Evolutionary conservation across 371 early-diverging fungal species (phyloP).

Genomic region (Zancudomyces culisetae): DNA sequence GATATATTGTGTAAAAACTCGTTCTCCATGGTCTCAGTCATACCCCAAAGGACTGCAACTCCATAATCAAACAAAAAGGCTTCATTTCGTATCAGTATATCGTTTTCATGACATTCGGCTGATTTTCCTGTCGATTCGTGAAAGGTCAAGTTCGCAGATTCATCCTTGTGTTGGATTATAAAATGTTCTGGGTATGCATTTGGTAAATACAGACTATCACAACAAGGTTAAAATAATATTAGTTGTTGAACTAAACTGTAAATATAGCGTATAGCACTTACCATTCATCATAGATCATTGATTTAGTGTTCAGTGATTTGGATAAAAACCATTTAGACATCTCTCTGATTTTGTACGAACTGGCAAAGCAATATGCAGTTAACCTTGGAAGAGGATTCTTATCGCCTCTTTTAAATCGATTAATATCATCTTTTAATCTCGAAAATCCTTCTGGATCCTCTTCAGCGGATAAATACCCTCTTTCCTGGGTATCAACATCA

Average conservation of each 20-base stretch:
- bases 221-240: too few species aligned
- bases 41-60: slow-evolving; percentile 88
- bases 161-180: background rate
- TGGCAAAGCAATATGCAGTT: slow-evolving; percentile 80
- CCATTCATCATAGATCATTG: slow-evolving; percentile 3
- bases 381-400: slow-evolving; percentile 50
- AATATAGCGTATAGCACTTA: too few species aligned
- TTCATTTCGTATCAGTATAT: slow-evolving; percentile 32
- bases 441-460: slow-evolving; percentile 23
- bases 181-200: background rate
- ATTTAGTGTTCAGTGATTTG: slow-evolving; percentile 20
- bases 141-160: slow-evolving; percentile 13
- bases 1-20: slow-evolving; percentile 51
- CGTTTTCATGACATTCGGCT: slow-evolving; percentile 8
- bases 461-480: slow-evolving; percentile 21
- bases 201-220: slow-evolving; percentile 18
- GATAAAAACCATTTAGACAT: slow-evolving; percentile 28
- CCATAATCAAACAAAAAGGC: slow-evolving; percentile 82
- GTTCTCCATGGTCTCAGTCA: slow-evolving; percentile 65
- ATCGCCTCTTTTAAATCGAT: slow-evolving; percentile 42
- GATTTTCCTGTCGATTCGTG: slow-evolving; percentile 8
- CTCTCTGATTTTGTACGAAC: slow-evolving; percentile 41
- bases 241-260: too few species aligned
- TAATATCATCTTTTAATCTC: slow-evolving; percentile 29
- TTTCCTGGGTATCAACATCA: slow-evolving; percentile 19